Evolutionary conservation across 2,329 filamentous ascomycete species (phyloP), one percentile per base, ranked within the genome.

Genomic region (Fusarium sulawesiense): DNA sequence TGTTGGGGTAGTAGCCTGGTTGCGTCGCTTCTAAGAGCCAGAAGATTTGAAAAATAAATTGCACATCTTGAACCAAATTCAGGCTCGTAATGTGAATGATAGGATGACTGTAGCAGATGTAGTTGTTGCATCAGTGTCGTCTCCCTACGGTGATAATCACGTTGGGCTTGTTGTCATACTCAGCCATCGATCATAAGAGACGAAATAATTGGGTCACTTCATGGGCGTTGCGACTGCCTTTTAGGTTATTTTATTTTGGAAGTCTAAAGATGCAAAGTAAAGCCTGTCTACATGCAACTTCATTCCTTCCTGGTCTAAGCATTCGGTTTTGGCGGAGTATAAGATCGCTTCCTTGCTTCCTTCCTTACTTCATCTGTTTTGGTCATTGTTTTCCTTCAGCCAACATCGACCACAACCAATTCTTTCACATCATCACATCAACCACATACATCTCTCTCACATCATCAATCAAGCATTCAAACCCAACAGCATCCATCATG

Each of bases 91-190:
- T 23, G 23, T 23, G 23, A 23, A 23, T 23, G 23, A 23, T 23
- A 23, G 23, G 23, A 23, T 23, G 23, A 23, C 23, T 23, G 23
- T 23, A 23, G 23, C 23, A 23, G 23, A 23, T 23, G 23, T 23
- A 23, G 23, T 23, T 23, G 23, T 23, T 23, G 23, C 23, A 23
- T 23, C 23, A 6, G 23, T 23, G 23, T 23, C 23, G 23, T 23
- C 23, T 23, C 23, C 23, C 23, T n/a, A 3, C 16, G 3, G 6
- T 37, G 9, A 11, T 6, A 4, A 6, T 11, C 3, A 11, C 5
- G 5, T n/a, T 37, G 34, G 1, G 0, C 9, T 18, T 18, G 16
- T 16, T 5, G 9, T 11, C 9, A 18, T 9, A 34, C 0, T 34
- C 0, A 18, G 16, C 4, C 16, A 34, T 1, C 14, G 30, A 16